Base-by-base conservation (phyloP, 306 rosid genomes). In the Prunus mume region DNA sequence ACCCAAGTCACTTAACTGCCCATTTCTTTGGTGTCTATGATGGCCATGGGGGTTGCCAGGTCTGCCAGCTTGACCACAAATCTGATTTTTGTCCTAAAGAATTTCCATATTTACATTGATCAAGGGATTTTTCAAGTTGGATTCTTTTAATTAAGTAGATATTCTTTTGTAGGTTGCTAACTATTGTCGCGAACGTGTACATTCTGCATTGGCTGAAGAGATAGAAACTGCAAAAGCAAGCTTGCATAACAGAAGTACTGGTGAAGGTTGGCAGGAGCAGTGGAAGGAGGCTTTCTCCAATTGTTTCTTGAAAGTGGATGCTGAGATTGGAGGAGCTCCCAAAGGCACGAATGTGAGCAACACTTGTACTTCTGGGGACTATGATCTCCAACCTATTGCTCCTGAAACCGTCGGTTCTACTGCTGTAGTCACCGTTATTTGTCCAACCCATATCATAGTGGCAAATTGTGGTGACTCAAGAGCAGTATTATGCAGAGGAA, bases 21-120 rank as follows among this genome's bases (percentile, higher is more conserved):
- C 96, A 88, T 82, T 92, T 92, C 84, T 88, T 86, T 57, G 93
- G 90, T 43, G 93, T 90, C 78, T 92, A 88, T 66, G 97, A 92
- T 87, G 97, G 96, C 60, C 97, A 92, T 75, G 93, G 97, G 1
- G 96, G 97, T 61, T 79, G 70, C 68, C 90, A 90, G 97, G 97
- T 90, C 79, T 58, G 81, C 13, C 17, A 12, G 12, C 68, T 32
- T 19, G 11, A 63, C 45, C 13, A 27, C 7, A 63, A 63, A 30
- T 63, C 24, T 15, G 14, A 30, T 17, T 7, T 13, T 30, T 15
- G 3, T 28, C 68, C 20, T 63, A 3, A 4, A 15, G 20, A 28
- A 27, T 14, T 27, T 62, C 43, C 43, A 7, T 28, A 27, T 28
- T 62, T 62, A 2, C 45, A 15, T 14, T 62, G 22, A 62, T 62